Base-by-base conservation (phyloP, 2,329 filamentous ascomycete genomes). In the Colletotrichum graminicola region DNA sequence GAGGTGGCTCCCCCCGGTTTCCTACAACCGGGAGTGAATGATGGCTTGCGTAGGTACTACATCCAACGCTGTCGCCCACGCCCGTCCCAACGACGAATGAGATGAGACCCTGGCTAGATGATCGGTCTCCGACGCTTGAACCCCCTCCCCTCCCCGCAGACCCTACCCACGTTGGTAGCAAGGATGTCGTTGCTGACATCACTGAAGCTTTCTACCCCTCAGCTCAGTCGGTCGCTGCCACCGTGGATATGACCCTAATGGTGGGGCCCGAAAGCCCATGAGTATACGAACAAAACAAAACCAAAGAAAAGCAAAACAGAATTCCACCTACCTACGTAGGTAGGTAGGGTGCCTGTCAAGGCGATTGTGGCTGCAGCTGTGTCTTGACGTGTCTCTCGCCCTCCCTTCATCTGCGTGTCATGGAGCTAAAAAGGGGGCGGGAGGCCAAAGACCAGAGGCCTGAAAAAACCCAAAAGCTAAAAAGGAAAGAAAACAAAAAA, bases 111-210 rank as follows among this genome's bases (percentile, higher is more conserved):
- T 39, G n/a, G 55, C 34, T 41, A 49, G 63, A 23, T 41, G 32
- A 34, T 51, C 32, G 41, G 29, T 43, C 36, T 41, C 47, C 36
- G 7, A 43, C 14, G 62, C 67, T 41, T 59, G 18, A 45, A 60
- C 45, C 29, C 29, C 29, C 29, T 29, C 29, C 29, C 29, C 29
- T 29, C 26, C 26, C 56, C 43, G 56, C 64, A 45, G 57, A 45
- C 57, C 52, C 57, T 59, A 18, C 43, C 34, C 67, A 59, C 51
- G 41, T 71, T 62, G 26, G 59, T 54, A 29, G 23, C 43, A 26
- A 34, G 49, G 55, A 39, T 66, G 51, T 57, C 49, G 59, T 62
- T 68, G 43, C 62, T 68, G 47, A 67, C 57, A 49, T 47, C 52
- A 36, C 45, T 36, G 14, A 57, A 54, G 45, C 64, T 62, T 71